Evolutionary conservation across 148 eudicot genomes (phyloP).

Genomic region (Rhododendron ovatum): DNA sequence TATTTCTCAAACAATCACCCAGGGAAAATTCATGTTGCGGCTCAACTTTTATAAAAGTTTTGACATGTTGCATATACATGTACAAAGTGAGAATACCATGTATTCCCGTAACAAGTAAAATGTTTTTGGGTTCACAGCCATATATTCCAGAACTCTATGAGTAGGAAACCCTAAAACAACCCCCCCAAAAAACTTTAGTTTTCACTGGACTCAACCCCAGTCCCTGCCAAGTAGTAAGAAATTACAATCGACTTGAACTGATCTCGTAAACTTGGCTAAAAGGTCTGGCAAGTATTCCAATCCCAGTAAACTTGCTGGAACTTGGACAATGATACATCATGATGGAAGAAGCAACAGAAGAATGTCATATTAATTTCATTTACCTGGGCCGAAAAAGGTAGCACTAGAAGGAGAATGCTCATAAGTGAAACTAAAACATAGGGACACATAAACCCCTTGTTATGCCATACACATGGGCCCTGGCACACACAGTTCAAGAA

Average conservation of each 20-base stretch:
- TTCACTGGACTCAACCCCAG: neutral
- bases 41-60: neutral
- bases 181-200: neutral
- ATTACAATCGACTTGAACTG: neutral
- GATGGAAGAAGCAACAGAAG: neutral
- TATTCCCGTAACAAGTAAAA: neutral
- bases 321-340: neutral
- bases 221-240: neutral
- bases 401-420: neutral
- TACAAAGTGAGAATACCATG: neutral
- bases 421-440: neutral
- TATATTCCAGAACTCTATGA: neutral
- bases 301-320: neutral
- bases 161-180: neutral
- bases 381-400: neutral
- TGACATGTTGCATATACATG: neutral
- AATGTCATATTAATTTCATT: neutral
- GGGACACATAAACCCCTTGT: neutral
- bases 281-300: neutral
- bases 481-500: neutral
- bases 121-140: neutral
- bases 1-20: neutral
- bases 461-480: no score
- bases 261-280: neutral
- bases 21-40: neutral